These are phyloP conservation scores for Zoysia japonica DNA, from an alignment of 176 grass and related monocot genomes.

Conservation along the genomic window DNA sequence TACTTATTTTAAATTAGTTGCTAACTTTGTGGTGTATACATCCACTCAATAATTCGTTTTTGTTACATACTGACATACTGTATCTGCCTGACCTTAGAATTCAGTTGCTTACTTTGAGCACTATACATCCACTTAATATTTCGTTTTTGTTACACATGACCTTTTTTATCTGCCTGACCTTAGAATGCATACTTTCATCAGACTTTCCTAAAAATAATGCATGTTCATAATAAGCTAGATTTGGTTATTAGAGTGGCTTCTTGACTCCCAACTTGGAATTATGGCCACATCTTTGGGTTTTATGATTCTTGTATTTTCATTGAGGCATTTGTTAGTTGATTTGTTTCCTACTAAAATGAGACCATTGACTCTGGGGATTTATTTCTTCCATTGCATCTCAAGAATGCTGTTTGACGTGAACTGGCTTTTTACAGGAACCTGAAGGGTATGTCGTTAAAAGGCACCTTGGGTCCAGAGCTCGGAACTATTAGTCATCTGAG, in stretches of 20 bases:
- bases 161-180: constrained; percentile 8
- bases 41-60: no score
- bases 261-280: constrained; percentile 30
- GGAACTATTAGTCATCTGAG: constrained; percentile 68
- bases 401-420: constrained; percentile 27
- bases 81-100: no score
- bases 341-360: constrained; percentile 20
- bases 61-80: no score
- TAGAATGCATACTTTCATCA: constrained; percentile 2
- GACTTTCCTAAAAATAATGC: neutral
- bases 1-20: neutral
- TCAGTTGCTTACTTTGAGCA: no score
- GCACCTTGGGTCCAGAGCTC: constrained; percentile 78
- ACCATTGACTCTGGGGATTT: neutral
- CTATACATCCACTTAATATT: no score
- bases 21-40: neutral
- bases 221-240: neutral
- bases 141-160: neutral
- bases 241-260: constrained; percentile 28
- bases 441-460: constrained; percentile 70
- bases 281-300: constrained; percentile 1
- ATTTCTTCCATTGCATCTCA: constrained; percentile 16
- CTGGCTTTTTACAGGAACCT: constrained; percentile 63
- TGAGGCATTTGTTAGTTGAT: neutral
- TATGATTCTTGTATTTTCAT: constrained; percentile 6